A percentile compares a stretch with the other conserved stretches of the same genome.
Conservation (phyloP, 495 filamentous ascomycete genomes). For the Glonium stellatum region DNA sequence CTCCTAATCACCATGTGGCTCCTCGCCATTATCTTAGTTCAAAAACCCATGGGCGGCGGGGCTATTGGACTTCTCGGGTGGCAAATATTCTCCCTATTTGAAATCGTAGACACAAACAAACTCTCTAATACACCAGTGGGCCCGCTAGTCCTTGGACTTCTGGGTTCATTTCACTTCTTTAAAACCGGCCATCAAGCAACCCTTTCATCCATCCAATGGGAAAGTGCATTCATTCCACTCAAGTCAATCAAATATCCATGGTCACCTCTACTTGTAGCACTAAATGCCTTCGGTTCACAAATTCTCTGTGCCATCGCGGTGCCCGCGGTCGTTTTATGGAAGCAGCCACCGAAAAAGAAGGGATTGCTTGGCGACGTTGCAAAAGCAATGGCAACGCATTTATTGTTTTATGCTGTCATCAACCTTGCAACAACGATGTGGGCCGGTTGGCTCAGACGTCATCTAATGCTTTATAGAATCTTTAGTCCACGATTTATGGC, state of each 20-base stretch:
- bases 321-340: slow-evolving; percentile 82
- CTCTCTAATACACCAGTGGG: slow-evolving; percentile 67
- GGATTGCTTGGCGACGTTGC: slow-evolving; percentile 61
- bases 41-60: slow-evolving; percentile 91
- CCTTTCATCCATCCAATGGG: slow-evolving; percentile 88
- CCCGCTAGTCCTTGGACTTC: slow-evolving; percentile 71
- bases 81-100: slow-evolving; percentile 80
- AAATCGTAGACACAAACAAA: slow-evolving; percentile 76
- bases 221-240: slow-evolving; percentile 88
- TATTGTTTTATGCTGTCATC: slow-evolving; percentile 74
- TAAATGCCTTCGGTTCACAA: slow-evolving; percentile 86
- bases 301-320: slow-evolving; percentile 72
- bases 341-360: slow-evolving; percentile 50
- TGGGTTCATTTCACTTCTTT: slow-evolving; percentile 93
- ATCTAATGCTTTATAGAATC: slow-evolving; percentile 96
- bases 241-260: slow-evolving; percentile 79
- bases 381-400: slow-evolving; percentile 61
- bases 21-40: slow-evolving; percentile 67
- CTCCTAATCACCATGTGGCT: slow-evolving; percentile 73
- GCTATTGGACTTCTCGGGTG: slow-evolving; percentile 70
- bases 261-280: slow-evolving; percentile 69
- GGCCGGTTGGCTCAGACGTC: slow-evolving; percentile 76
- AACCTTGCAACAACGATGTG: slow-evolving; percentile 78
- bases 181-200: slow-evolving; percentile 95
- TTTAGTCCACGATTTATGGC: slow-evolving; percentile 88